Evolutionary conservation across 2,329 filamentous ascomycete genomes (phyloP).

Genomic region (Cordyceps militaris): DNA sequence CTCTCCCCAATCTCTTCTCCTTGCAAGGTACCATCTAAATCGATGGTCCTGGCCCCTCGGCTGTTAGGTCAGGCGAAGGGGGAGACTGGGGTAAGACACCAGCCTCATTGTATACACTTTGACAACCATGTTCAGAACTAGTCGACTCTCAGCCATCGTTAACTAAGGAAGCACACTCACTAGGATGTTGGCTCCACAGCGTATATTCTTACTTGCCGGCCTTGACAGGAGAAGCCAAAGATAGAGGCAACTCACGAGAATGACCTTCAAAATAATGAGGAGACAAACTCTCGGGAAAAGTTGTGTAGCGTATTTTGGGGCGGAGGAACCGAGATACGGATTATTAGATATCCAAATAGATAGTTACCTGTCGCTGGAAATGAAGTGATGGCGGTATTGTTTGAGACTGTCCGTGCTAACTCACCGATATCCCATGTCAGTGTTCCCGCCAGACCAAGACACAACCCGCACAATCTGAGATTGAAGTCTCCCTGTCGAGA

Average conservation of each 20-base stretch:
- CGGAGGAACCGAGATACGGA: no score
- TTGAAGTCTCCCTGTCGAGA: not conserved
- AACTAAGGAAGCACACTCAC: no score
- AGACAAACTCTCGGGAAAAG: no score
- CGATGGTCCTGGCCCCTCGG: not conserved
- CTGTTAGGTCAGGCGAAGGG: not conserved
- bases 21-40: not conserved
- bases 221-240: no score
- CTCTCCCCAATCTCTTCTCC: not conserved
- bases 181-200: no score
- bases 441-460: not conserved
- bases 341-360: no score
- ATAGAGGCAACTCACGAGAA: no score
- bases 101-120: not conserved
- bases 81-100: not conserved
- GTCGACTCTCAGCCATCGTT: no score
- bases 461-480: not conserved
- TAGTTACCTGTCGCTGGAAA: no score
- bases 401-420: not conserved
- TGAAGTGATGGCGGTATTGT: not conserved
- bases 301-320: no score
- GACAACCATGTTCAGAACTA: not conserved
- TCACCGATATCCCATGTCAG: not conserved
- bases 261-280: no score
- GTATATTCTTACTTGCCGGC: no score